phyloP scores from a whole-genome alignment of 2,329 filamentous ascomycete genomes.

The Calonectria hawksworthii region DNA sequence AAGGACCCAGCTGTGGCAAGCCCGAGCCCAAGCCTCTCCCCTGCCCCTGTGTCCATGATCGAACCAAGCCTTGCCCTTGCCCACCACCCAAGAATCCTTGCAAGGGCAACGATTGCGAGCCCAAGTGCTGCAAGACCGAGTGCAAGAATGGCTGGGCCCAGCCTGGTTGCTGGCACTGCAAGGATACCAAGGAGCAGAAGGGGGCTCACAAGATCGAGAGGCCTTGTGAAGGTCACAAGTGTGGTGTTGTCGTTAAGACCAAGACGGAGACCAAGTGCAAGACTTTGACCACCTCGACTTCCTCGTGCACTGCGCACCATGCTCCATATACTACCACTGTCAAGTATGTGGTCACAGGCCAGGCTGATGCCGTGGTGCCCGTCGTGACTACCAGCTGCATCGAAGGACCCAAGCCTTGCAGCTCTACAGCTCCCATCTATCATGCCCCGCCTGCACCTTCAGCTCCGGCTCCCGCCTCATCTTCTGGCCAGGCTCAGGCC shows the following conservation, averaged over 20 bases:
- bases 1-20: conserved; percentile 7
- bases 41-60: conserved; percentile 27
- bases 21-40: conserved; percentile 31
- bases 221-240: conserved; percentile 33
- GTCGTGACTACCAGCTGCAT: background rate
- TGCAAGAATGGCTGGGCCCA: conserved; percentile 46
- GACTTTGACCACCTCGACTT: conserved; percentile 23
- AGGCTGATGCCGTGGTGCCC: background rate
- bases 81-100: conserved; percentile 19
- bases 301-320: conserved; percentile 22
- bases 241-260: conserved; percentile 31
- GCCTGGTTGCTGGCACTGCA: conserved; percentile 50
- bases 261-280: conserved; percentile 12
- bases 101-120: conserved; percentile 38
- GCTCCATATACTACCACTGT: conserved; percentile 25
- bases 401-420: background rate
- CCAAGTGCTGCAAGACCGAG: conserved; percentile 44
- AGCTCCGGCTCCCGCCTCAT: background rate
- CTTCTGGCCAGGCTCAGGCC: background rate
- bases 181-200: conserved; percentile 30
- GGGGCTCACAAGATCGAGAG: background rate
- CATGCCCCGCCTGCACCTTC: background rate
- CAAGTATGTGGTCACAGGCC: background rate
- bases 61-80: conserved; percentile 21
- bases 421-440: background rate